Base-by-base conservation (phyloP, 768 basidiomycete species). In the Melanogaster broomeanus region DNA sequence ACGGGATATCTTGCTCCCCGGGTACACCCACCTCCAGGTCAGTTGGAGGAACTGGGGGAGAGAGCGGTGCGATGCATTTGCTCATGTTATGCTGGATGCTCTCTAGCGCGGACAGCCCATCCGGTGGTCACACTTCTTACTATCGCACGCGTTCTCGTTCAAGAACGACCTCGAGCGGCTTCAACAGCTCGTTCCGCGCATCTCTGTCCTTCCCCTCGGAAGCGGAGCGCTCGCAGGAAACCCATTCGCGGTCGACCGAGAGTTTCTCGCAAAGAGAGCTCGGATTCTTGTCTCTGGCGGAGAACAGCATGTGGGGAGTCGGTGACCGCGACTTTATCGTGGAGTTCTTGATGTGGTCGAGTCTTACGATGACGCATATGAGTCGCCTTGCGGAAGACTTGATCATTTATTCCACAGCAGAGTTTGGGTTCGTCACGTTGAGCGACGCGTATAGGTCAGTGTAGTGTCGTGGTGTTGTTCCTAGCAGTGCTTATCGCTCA, bases 1-100 rank as follows among this genome's bases (percentile, higher is more conserved):
- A 71, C 88, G 91, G 58, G 89, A 94, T 53, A 80, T 88, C 46
- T 72, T 98, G 40, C 79, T 98, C 62, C 97, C 97, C 15, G 97
- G 97, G 6, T 99, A 98, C 70, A 99, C 97, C 0, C 97, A 99
- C 74, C 78, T 99, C 34, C 95, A 98, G 81, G 95, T 92, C 62
- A 44, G 74, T 58, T 10, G 2, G 13, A 5, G 2, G 4, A 34
- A 18, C 19, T 3, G 19, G 4, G 3, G 21, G 8, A n/a, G 33
- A 16, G 9, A 21, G 21, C 19, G 3, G 28, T 21, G n/a, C 38
- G 15, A 16, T 25, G 18, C 9, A 47, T 8, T 22, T 37, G 31
- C 33, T 56, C 19, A 59, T 59, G 13, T n/a, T 24, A 3, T 13
- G n/a, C 19, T 45, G 11, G 25, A 24, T 10, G 28, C 25, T 40